These are phyloP conservation scores for Metschnikowia proteae DNA, from an alignment of 805 yeast genomes.

Conservation along the genomic window DNA sequence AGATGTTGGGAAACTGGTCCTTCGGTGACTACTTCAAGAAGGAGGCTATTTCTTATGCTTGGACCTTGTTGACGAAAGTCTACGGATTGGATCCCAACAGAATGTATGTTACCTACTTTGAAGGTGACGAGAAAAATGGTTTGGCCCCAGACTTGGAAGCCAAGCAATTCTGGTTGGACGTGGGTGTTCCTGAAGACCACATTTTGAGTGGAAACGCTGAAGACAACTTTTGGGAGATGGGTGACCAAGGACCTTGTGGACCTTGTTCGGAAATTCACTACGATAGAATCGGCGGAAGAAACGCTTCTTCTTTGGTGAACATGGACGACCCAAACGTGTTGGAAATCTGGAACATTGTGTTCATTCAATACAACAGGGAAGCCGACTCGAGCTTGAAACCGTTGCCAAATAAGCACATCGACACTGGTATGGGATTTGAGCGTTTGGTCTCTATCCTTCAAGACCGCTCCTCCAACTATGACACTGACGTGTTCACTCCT, in stretches of 20 bases:
- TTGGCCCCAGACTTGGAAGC: slow-evolving; percentile 94
- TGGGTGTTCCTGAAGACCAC: slow-evolving; percentile 89
- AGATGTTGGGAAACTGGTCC: slow-evolving; percentile 99
- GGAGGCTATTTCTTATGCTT: slow-evolving; percentile 83
- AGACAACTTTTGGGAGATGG: slow-evolving; percentile 99
- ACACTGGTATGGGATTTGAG: slow-evolving; percentile 99
- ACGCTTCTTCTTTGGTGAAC: slow-evolving; percentile 86
- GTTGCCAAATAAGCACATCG: slow-evolving; percentile 92
- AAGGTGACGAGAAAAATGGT: slow-evolving; percentile 81
- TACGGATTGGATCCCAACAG: slow-evolving; percentile 77
- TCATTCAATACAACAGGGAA: slow-evolving; percentile 95
- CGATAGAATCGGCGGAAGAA: slow-evolving; percentile 98
- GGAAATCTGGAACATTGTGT: slow-evolving; percentile 97
- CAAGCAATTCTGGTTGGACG: slow-evolving; percentile 74
- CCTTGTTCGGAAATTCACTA: slow-evolving; percentile 98
- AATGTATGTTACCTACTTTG: slow-evolving; percentile 93
- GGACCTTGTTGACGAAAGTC: slow-evolving; percentile 86
- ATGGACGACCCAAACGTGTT: slow-evolving; percentile 97
- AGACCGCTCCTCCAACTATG: slow-evolving; percentile 88
- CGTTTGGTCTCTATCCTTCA: slow-evolving; percentile 93
- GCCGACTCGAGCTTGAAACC: slow-evolving; percentile 73
- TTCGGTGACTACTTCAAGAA: slow-evolving; percentile 98
- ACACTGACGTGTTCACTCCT: slow-evolving; percentile 94
- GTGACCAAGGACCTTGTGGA: slow-evolving; percentile 99
- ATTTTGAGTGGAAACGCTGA: slow-evolving; percentile 85